Evolutionary conservation across 2,329 filamentous ascomycete species (phyloP).

Genomic region (Coniochaeta sp.): DNA sequence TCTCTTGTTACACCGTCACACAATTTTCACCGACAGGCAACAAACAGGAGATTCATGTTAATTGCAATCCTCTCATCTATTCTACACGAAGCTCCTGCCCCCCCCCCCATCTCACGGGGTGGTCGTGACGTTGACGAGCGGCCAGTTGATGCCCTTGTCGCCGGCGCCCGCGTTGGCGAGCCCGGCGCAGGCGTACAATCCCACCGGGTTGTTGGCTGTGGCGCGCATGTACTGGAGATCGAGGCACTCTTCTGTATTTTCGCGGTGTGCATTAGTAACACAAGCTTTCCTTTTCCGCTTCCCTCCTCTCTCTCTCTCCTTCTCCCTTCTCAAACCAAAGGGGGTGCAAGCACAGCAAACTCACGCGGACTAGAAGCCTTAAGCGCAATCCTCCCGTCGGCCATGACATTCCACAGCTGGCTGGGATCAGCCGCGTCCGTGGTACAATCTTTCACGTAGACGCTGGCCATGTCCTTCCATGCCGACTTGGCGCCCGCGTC

Average conservation of each 20-base stretch:
- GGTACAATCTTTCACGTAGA: slow-evolving; percentile 24
- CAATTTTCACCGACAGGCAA: neutral
- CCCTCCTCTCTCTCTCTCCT: neutral
- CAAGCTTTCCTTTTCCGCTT: neutral
- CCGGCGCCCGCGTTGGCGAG: slow-evolving; percentile 28
- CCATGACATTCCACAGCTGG: slow-evolving; percentile 29
- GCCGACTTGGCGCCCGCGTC: slow-evolving; percentile 29
- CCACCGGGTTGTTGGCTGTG: slow-evolving; percentile 31
- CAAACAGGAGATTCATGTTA: too few relatives aligned
- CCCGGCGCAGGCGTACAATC: slow-evolving; percentile 29
- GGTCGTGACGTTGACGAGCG: slow-evolving; percentile 22
- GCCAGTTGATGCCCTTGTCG: slow-evolving; percentile 34
- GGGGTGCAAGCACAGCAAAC: too few relatives aligned
- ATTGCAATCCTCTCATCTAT: neutral
- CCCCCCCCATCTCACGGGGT: neutral
- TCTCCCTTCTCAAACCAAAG: neutral
- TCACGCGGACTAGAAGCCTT: slow-evolving; percentile 25
- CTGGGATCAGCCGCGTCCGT: slow-evolving; percentile 19
- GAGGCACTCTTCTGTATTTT: slow-evolving; percentile 27
- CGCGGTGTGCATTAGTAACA: neutral
- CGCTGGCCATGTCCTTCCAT: slow-evolving; percentile 32
- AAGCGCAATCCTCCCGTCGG: slow-evolving; percentile 30
- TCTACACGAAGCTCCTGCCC: neutral
- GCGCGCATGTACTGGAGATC: slow-evolving; percentile 33
- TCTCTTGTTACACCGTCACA: too few relatives aligned